These are phyloP conservation scores for Sonneratia caseolaris DNA, from an alignment of 345 rosid species.

Conservation along the genomic window DNA sequence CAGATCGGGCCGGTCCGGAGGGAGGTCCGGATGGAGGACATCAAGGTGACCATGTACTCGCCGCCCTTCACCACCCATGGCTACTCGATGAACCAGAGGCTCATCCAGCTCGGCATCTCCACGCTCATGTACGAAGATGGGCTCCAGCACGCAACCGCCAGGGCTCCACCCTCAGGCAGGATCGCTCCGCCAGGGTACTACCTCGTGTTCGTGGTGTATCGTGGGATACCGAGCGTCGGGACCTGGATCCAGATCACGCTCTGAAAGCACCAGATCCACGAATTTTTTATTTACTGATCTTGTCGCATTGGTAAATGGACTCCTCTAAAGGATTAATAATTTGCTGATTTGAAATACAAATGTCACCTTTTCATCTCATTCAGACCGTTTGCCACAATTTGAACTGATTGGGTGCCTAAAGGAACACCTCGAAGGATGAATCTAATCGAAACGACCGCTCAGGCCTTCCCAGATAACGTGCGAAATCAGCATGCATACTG, in stretches of 20 bases:
- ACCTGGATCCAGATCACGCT: conserved; percentile 24
- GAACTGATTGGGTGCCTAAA: no score
- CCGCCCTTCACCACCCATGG: conserved; percentile 47
- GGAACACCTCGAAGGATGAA: no score
- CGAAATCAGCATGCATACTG: no score
- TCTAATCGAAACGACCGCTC: no score
- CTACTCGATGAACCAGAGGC: conserved; percentile 36
- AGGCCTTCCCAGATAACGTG: no score
- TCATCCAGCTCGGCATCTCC: conserved; percentile 16
- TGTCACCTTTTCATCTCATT: no score
- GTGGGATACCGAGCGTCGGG: conserved; percentile 29
- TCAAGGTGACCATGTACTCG: conserved; percentile 31
- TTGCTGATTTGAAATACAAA: no score
- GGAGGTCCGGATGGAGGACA: neutral
- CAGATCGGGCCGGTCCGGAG: neutral
- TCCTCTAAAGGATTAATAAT: no score
- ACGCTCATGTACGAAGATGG: neutral
- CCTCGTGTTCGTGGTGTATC: conserved; percentile 24
- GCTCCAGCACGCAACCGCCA: neutral
- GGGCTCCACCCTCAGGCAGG: conserved; percentile 20
- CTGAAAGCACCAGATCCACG: neutral
- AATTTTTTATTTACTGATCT: neutral
- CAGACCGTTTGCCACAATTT: no score
- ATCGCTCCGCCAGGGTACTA: conserved; percentile 35
- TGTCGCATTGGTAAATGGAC: no score